Evolutionary conservation across 371 early-diverging fungal genomes (phyloP), one percentile per base, ranked within the genome.

Genomic region (Saksenaea oblongispora): DNA sequence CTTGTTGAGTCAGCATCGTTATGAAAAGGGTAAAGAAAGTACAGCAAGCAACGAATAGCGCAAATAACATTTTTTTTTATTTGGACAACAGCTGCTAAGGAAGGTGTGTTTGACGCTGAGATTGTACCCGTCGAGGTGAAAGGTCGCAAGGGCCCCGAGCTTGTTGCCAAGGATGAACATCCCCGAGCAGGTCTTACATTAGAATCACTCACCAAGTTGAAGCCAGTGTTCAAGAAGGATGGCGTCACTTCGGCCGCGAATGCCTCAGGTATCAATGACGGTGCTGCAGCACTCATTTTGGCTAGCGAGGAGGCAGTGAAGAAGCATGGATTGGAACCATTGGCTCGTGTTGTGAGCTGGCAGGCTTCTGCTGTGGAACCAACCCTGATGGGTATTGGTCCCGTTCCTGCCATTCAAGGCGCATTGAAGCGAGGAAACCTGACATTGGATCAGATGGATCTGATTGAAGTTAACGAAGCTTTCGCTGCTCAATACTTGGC

Each of bases 381-480:
- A 41, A 79, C 83, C 24, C 82, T 93, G 76, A 92, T 93, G 94
- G 93, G 94, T 74, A 90, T 96, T 56, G 98, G 98, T 14, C 99
- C 99, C 31, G 97, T 93, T 35, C 91, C 91, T 3, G 97, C 99
- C 44, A 96, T 98, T 65, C 75, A 85, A 42, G 90, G 87, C 3
- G 97, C 95, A 1, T 87, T 99, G 64, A 87, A 88, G 67, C 86
- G 88, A 66, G 94, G 96, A 36, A 88, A 89, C 17, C 75, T 97
- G 62, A 68, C 78, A 13, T 73, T 97, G 59, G 86, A 86, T 54
- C 92, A 98, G 70, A 95, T 99, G 88, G 92, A 89, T 65, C 73
- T 93, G 37, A 75, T 97, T 60, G 99, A 99, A 82, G 92, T 99
- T 72, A 99, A 99, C 79, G 98, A 99, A 82, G 99, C 99, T 11